Base-by-base conservation (phyloP, 805 yeast species). In the Candida ortonii region DNA sequence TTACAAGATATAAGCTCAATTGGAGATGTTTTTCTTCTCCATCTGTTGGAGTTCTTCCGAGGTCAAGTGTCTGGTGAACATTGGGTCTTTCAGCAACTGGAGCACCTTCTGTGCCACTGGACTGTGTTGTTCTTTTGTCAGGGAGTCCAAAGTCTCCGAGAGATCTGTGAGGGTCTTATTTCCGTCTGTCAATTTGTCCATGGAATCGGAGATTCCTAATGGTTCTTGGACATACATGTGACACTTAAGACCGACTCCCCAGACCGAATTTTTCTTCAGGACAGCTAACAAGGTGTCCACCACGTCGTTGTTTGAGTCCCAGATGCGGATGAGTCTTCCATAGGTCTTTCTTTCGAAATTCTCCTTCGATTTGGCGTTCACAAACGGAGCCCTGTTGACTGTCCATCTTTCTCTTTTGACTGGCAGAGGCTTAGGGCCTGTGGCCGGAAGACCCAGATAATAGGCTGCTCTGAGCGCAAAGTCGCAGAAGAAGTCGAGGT, bases 291-390 rank as follows among this genome's bases (percentile, higher is more conserved):
- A 80, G 33, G 84, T 63, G 58, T 93, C 95, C 26, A 93, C 66
- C 4, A 84, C 81, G 53, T 86, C 95, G 1, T 89, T 81, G 39
- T 84, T 79, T 12, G 96, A 76, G 59, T 93, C 97, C 71, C 76
- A 88, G 18, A 87, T 84, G 47, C 70, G 72, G 46, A 93, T 68
- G 41, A 74, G 59, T 43, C 95, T 76, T 50, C 81, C 78, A 59
- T 77, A 84, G 1, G 97, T 93, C 30, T 76, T 71, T 66, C 97
- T 80, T 66, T 85, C 84, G 64, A 84, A 93, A 68, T 90, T 93
- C 66, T 90, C 95, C 65, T 93, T 93, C 7, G 93, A 73, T 59
- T 88, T 89, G 33, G 97, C 95, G 55, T 86, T 93, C 14, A 84
- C 96, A 59, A 93, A 93, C 1, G 97, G 97, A 3, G 96, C 80